Evolutionary conservation across 2,329 filamentous ascomycete species (phyloP), one percentile per base, ranked within the genome.

Genomic region (Nigrograna mackinnonii): DNA sequence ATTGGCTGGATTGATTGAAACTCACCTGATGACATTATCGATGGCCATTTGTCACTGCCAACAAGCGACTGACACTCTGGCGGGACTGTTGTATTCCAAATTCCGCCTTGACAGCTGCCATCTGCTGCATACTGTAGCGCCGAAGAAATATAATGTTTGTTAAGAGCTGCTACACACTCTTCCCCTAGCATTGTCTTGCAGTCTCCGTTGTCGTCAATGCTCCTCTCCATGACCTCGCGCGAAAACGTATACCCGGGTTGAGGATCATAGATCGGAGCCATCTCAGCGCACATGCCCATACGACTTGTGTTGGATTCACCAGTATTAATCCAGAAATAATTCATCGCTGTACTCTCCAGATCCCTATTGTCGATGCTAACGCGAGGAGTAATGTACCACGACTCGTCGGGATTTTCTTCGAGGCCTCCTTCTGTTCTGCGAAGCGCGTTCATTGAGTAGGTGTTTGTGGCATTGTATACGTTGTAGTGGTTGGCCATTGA

Each of bases 111-210:
- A 7, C 31, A 33, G 9, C 13, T 14, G n/a, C n/a, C n/a, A n/a
- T n/a, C n/a, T 9, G 16, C 11, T 2, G 11, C 2, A 11, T 33
- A 13, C 11, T 14, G n/a, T 12, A 17, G 11, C 14, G 26, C 41
- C 5, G 14, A 9, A 9, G n/a, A 5, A 14, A n/a, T 18, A 26
- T 44, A 39, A 4, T 39, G 35, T 4, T 16, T 16, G 17, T 35
- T 4, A 7, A 39, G 31, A 18, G 41, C 41, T 6, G 6, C 21
- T 6, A 44, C 35, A 22, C 41, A 44, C 36, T 44, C 21, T 14
- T 39, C 41, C 30, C 41, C 41, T 3, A 44, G 21, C 41, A 44
- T 44, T 13, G 28, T 44, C 21, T 39, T 35, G 21, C 41, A 44
- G 18, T 44, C 36, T 14, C 41, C 41, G 12, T 34, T 39, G 18